Evolutionary conservation across 768 basidiomycete genomes (phyloP), one percentile per base, ranked within the genome.

Genomic region (Kondoa subrosea): DNA sequence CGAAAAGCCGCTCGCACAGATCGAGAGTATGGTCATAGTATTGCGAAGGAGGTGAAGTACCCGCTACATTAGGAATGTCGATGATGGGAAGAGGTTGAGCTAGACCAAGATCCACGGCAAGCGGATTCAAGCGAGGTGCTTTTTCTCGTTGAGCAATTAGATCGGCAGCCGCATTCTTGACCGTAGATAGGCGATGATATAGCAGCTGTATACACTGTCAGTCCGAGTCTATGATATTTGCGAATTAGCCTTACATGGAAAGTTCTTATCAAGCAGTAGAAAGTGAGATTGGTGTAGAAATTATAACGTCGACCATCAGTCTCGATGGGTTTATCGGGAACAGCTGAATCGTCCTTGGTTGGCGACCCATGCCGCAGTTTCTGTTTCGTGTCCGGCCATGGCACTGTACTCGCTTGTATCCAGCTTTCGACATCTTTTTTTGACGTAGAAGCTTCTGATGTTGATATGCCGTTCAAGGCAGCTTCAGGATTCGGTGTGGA

Each of bases 1-100:
- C 91, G 75, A 97, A 97, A 57, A 92, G 78, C 80, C 88, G 89
- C 78, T 96, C 92, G 74, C 88, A 89, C 25, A 89, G 87, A 68
- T 87, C 88, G 58, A 97, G 80, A 66, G 91, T 81, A 76, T 93
- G 91, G 79, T 84, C 81, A 78, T 97, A 97, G 70, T 91, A 88
- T 72, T 89, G 85, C 58, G 82, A 82, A 2, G 84, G 82, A 8
- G 83, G 71, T 59, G 67, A 71, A 14, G 62, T 69, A 8, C 70
- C 68, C 3, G 65, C 66, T 32, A 15, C 61, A 15, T 31, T 50
- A 3, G 69, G 63, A 16, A 58, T 64, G 59, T 75, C 74, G 63
- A 75, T 69, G 32, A 56, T 63, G 1, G 67, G 90, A 72, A 91
- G 87, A 62, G 95, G 78, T 31, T 89, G 90, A 16, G 97, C 81